Evolutionary conservation across 306 rosid genomes (phyloP), one percentile per base, ranked within the genome.

Genomic region (Inga oerstediana): DNA sequence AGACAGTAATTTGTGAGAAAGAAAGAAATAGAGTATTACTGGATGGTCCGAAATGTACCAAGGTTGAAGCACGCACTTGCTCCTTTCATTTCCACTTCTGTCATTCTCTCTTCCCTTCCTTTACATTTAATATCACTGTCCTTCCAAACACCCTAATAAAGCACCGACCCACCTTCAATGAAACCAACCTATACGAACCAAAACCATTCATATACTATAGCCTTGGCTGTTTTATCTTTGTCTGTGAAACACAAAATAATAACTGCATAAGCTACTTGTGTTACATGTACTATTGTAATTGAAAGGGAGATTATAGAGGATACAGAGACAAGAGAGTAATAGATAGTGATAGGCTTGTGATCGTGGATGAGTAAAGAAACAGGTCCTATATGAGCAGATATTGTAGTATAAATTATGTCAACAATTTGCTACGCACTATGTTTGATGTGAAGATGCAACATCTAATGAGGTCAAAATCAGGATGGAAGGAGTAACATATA

Each of bases 101-200:
- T 61, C 76, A 76, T 80, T 52, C 61, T 14, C 35, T 75, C 65
- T 62, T 83, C 69, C 73, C 77, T 48, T 79, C 15, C 73, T 41
- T 7, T 51, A 39, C 41, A 80, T 80, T 80, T 66, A 86, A 86
- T 86, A 82, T n/a, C 62, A 45, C 75, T 79, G 84, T 13, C 80
- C 79, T 76, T 71, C 43, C 56, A 39, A 54, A 76, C 69, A 73
- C 74, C 20, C 59, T 15, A 39, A 39, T 16, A 17, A 16, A 16
- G 74, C 58, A 76, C 71, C 59, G 64, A 49, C 80, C 87, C 54
- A 66, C 89, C 83, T 59, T 70, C 82, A 78, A 65, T 64, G 73
- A 82, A 83, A 80, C 89, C 69, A 82, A 83, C 86, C 67, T 74
- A 80, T 74, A 77, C 82, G 4, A 58, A 58, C 27, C 13, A 58